Evolutionary conservation across 2,329 filamentous ascomycete species (phyloP).

Genomic region (Tolypocladium pustulatum): DNA sequence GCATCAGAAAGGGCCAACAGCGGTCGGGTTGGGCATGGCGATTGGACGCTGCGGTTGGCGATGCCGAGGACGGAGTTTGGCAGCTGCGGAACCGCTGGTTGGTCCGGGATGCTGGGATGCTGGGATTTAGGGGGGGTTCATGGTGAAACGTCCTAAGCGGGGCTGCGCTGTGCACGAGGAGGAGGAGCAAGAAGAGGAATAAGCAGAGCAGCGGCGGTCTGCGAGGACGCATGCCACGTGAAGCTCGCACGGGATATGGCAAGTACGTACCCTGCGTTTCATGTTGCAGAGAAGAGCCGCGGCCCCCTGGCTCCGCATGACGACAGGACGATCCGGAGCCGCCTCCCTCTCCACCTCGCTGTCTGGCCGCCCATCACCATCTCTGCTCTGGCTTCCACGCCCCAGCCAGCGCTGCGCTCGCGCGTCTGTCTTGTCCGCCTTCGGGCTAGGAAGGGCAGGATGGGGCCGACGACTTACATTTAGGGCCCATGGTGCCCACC

Average conservation of each 20-base stretch:
- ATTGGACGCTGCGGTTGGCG: neutral
- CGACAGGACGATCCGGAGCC: neutral
- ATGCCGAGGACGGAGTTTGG: neutral
- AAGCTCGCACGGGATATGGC: too few species aligned
- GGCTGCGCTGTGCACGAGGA: neutral
- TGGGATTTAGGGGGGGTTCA: neutral
- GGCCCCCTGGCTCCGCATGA: neutral
- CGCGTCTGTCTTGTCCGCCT: neutral
- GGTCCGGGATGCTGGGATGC: neutral
- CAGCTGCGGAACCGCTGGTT: neutral
- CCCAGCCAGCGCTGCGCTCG: neutral
- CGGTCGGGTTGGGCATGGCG: neutral
- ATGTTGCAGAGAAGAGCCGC: neutral
- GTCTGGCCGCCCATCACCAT: neutral
- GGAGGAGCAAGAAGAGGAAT: too few species aligned
- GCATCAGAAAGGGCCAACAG: neutral
- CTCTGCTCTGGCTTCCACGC: neutral
- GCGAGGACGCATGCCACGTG: too few species aligned
- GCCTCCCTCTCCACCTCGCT: neutral
- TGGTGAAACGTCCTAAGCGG: slow-evolving; percentile 2
- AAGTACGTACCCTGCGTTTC: neutral
- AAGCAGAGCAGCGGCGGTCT: too few species aligned
- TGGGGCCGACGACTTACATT: neutral
- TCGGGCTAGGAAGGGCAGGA: neutral
- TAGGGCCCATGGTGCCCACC: neutral